Percentiles rank a stretch among this genome's conserved stretches.
Conservation (phyloP, 148 eudicot genomes). For the Rhododendron henanense region DNA sequence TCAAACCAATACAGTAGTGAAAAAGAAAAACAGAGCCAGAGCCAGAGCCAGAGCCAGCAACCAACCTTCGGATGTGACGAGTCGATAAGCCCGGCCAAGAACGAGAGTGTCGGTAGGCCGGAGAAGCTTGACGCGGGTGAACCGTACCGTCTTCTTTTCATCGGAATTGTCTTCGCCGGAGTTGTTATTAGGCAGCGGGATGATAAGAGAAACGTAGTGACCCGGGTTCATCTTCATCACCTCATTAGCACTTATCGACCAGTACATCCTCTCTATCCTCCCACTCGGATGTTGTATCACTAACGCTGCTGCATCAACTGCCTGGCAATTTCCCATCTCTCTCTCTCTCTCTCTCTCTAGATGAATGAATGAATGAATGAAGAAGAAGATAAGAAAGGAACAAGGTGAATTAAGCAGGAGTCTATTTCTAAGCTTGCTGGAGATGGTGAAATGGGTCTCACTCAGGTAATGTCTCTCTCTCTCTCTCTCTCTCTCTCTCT, state of each 20-base stretch:
- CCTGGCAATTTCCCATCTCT: conserved; percentile 96
- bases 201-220: conserved; percentile 81
- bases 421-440: conserved; percentile 12
- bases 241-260: conserved; percentile 57
- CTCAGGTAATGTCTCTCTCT: conserved; percentile 8
- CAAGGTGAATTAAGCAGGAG: conserved; percentile 5
- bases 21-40: not conserved
- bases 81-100: conserved; percentile 84
- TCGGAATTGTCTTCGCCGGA: conserved; percentile 27
- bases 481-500: not conserved
- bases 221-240: conserved; percentile 90
- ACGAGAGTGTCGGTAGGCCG: conserved; percentile 70
- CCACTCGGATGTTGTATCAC: conserved; percentile 92
- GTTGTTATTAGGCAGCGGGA: conserved; percentile 47
- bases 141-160: conserved; percentile 40
- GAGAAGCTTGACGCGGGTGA: conserved; percentile 93
- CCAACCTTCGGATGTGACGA: conserved; percentile 83
- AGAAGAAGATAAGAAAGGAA: not conserved
- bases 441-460: conserved; percentile 13
- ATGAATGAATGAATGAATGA: not conserved
- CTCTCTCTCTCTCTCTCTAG: conserved; percentile 16
- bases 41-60: not conserved
- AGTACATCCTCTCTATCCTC: conserved; percentile 70
- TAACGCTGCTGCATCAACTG: conserved; percentile 94
- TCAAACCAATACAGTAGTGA: not conserved